phyloP scores from a whole-genome alignment of 768 basidiomycete genomes.

The Sarcodon sp. region DNA sequence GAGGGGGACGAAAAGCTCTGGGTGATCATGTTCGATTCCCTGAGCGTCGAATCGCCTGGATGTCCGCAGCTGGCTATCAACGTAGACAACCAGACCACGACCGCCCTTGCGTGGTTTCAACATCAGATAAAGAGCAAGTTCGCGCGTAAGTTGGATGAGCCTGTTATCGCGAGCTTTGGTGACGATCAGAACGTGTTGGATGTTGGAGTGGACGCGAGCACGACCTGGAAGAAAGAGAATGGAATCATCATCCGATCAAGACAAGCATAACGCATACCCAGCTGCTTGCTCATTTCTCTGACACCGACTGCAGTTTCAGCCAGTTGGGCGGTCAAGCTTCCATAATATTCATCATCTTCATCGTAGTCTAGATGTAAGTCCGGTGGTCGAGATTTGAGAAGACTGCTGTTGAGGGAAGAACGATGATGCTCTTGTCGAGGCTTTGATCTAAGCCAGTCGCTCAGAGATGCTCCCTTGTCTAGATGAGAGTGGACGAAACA shows the following conservation, averaged over 20 bases:
- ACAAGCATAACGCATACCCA: slow-evolving; percentile 43
- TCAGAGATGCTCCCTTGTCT: slow-evolving; percentile 66
- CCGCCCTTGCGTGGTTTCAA: slow-evolving; percentile 55
- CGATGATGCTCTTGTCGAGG: slow-evolving; percentile 19
- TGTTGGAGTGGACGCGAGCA: slow-evolving; percentile 81
- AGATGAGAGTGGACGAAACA: slow-evolving; percentile 92
- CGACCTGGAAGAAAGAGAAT: slow-evolving; percentile 44
- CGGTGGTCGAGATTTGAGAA: slow-evolving; percentile 18
- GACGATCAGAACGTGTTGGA: slow-evolving; percentile 88
- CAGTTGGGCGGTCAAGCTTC: slow-evolving; percentile 80
- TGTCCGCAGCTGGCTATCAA: slow-evolving; percentile 79
- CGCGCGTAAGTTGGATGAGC: slow-evolving; percentile 87
- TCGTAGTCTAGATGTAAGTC: slow-evolving; percentile 16
- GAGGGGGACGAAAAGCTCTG: slow-evolving; percentile 76
- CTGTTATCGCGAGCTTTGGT: slow-evolving; percentile 97
- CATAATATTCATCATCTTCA: slow-evolving; percentile 58
- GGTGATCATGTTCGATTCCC: slow-evolving; percentile 76
- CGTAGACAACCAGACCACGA: slow-evolving; percentile 88
- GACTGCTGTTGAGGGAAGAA: slow-evolving; percentile 31
- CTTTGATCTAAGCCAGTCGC: slow-evolving; percentile 47
- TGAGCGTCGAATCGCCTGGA: slow-evolving; percentile 93
- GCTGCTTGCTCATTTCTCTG: slow-evolving; percentile 97
- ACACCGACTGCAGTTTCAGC: slow-evolving; percentile 97
- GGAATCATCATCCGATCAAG: neutral
- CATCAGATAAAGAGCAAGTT: slow-evolving; percentile 95